phyloP scores from a whole-genome alignment of 257 asterid species.

The Rehmannia glutinosa region DNA sequence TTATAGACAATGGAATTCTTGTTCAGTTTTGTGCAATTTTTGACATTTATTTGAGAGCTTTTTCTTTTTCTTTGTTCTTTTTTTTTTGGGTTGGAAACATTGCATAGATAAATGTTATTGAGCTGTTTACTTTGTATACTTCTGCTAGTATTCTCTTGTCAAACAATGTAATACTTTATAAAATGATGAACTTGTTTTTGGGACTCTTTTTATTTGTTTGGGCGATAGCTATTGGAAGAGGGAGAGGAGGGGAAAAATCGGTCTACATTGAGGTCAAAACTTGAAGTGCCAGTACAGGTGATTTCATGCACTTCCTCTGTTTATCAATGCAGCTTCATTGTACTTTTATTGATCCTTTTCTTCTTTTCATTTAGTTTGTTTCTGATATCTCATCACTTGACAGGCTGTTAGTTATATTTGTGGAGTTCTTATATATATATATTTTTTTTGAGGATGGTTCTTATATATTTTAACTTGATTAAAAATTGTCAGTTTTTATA shows the following conservation, averaged over 20 bases:
- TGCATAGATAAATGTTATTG: background rate
- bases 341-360: background rate
- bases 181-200: conserved; percentile 7
- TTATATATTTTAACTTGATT: background rate
- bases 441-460: background rate
- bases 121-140: background rate
- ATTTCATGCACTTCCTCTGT: conserved; percentile 16
- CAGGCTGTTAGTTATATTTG: background rate
- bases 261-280: conserved; percentile 69
- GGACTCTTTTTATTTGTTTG: conserved; percentile 10
- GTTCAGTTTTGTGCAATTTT: background rate
- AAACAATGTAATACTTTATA: background rate
- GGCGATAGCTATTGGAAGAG: conserved; percentile 76
- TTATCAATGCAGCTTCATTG: conserved; percentile 10
- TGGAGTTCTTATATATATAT: background rate
- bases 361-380: conserved; percentile 10
- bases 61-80: background rate
- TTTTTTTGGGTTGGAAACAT: background rate
- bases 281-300: conserved; percentile 97
- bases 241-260: conserved; percentile 85
- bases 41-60: background rate
- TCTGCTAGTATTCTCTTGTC: background rate
- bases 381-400: background rate
- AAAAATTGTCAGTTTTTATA: background rate
- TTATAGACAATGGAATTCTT: background rate